These are phyloP conservation scores for Penicillium paxilli DNA, from an alignment of 495 filamentous ascomycete species.

Conservation along the genomic window DNA sequence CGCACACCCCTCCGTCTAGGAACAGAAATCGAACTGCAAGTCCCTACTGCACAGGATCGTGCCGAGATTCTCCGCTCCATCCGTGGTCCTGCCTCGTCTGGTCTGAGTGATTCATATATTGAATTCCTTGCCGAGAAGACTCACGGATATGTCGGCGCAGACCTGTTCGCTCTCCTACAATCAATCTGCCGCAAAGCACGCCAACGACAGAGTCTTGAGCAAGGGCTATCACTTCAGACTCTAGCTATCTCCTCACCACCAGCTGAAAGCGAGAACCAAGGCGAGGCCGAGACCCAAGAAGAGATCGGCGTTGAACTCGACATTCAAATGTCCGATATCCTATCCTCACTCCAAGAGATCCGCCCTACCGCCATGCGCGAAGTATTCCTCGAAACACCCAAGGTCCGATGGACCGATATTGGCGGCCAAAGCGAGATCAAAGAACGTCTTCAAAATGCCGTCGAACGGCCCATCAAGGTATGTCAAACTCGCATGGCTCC, in stretches of 20 bases:
- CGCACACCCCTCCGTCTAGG: constrained; percentile 65
- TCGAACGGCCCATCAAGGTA: constrained; percentile 68
- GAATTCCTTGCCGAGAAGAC: constrained; percentile 56
- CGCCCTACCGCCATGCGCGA: constrained; percentile 88
- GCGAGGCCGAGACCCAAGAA: not conserved
- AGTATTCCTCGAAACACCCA: constrained; percentile 83
- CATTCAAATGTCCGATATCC: constrained; percentile 51
- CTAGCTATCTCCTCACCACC: not conserved
- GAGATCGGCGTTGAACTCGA: constrained; percentile 18
- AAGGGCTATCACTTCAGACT: not conserved
- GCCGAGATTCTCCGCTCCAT: constrained; percentile 67
- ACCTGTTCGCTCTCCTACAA: constrained; percentile 55
- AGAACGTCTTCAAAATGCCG: constrained; percentile 59
- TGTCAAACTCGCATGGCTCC: constrained; percentile 2
- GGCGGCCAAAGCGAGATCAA: constrained; percentile 86
- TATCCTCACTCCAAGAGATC: constrained; percentile 54
- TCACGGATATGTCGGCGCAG: constrained; percentile 69
- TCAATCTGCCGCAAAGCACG: constrained; percentile 45
- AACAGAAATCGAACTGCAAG: constrained; percentile 74
- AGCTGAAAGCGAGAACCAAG: too few relatives aligned
- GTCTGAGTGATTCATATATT: constrained; percentile 35
- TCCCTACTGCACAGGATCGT: constrained; percentile 72
- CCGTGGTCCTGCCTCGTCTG: constrained; percentile 30
- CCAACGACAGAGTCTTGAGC: constrained; percentile 28
- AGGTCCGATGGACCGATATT: constrained; percentile 85